Evolutionary conservation across 164 flowering plant species (phyloP), one percentile per base, ranked within the genome.

Genomic region (Macadamia integrifolia): DNA sequence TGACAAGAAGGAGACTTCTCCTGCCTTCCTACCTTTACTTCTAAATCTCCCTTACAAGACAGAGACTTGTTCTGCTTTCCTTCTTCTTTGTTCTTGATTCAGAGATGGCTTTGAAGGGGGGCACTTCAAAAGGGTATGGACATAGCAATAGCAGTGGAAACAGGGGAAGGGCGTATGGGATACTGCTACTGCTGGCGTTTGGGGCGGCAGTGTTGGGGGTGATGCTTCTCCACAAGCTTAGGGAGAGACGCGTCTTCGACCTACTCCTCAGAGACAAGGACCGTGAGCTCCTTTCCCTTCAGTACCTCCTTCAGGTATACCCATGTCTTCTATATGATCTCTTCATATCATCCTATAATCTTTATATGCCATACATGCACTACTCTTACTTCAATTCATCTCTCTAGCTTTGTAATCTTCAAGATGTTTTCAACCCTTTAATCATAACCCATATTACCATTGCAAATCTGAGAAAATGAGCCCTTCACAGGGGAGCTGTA

Each of bases 261-360:
- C 84, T 88, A 65, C 80, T 90, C 59, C 60, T 88, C 78, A 68
- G 79, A 58, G 85, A 86, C 35, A 92, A 86, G 69, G 89, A 92
- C 66, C 74, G 42, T 32, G 69, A 90, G 42, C 80, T 88, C 66
- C 6, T 75, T 58, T 43, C 90, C 62, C 85, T 92, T 75, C 84
- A 90, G 6, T 85, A 81, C 52, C 88, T 81, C 67, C 70, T 90
- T 11, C 91, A 88, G 92, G 93, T 86, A 5, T 2, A 0, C 23
- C 23, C 40, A 49, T 66, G 63, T 17, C 55, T 56, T 53, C 23
- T 23, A 23, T 23, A 23, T 23, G 23, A 23, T 23, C 23, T 23
- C 69, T 62, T 35, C 40, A 35, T 46, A 46, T 46, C 60, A 50
- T 56, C 67, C 73, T 73, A 8, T 46, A 46, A 46, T 46, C 12